These are phyloP conservation scores for Plasmodium gonderi DNA, from an alignment of 169 alveolate species.

Conservation along the genomic window DNA sequence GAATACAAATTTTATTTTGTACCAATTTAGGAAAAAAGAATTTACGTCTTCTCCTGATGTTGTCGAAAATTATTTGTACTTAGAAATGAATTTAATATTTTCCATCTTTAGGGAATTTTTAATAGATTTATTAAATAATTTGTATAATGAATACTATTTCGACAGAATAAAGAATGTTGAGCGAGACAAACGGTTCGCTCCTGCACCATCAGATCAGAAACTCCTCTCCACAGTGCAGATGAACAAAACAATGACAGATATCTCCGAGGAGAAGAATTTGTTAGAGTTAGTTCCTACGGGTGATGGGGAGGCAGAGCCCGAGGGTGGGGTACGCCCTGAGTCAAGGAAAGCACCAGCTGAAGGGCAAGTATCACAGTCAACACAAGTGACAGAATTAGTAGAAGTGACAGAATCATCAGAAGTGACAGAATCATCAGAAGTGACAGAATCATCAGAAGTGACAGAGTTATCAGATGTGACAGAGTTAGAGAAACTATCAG, in stretches of 20 bases:
- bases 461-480: too few relatives aligned
- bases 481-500: too few relatives aligned
- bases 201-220: too few relatives aligned
- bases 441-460: not conserved
- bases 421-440: not conserved
- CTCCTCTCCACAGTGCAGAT: not conserved
- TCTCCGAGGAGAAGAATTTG: not conserved
- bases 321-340: too few relatives aligned
- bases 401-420: not conserved
- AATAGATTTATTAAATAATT: slow-evolving; percentile 11
- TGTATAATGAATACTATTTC: slow-evolving; percentile 11
- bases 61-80: not conserved
- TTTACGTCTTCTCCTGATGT: not conserved
- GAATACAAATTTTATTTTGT: slow-evolving; percentile 40
- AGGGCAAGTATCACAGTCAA: not conserved
- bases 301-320: too few relatives aligned
- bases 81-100: slow-evolving; percentile 21
- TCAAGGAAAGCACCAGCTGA: too few relatives aligned
- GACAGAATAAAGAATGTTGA: not conserved
- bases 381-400: not conserved
- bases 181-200: too few relatives aligned
- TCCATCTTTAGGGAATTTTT: slow-evolving; percentile 11
- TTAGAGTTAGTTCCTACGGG: too few relatives aligned
- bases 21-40: not conserved
- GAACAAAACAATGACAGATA: not conserved